phyloP scores from a whole-genome alignment of 2,329 filamentous ascomycete genomes.

The Sphaerulina vaccinii region DNA sequence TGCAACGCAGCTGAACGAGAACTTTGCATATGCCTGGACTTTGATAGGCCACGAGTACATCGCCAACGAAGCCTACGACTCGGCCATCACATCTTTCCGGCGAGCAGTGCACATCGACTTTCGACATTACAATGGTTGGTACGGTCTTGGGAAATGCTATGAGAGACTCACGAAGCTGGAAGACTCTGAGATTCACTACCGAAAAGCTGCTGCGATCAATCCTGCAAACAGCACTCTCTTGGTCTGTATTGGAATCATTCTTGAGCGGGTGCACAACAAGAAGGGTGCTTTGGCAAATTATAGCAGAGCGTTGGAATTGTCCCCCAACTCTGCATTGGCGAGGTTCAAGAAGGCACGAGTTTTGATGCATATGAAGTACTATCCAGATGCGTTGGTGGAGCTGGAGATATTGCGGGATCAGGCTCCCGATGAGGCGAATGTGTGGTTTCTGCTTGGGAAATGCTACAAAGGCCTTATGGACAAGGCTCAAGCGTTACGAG shows the following conservation, averaged over 20 bases:
- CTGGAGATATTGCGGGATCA: slow-evolving; percentile 85
- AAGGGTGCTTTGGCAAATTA: slow-evolving; percentile 78
- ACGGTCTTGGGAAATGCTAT: slow-evolving; percentile 74
- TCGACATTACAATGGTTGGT: slow-evolving; percentile 98
- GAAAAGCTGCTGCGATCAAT: slow-evolving; percentile 83
- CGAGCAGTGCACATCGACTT: slow-evolving; percentile 80
- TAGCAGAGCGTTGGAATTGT: slow-evolving; percentile 75
- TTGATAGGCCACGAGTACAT: slow-evolving; percentile 95
- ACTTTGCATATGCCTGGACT: slow-evolving; percentile 93
- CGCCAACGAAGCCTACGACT: slow-evolving; percentile 94
- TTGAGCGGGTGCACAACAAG: slow-evolving; percentile 84
- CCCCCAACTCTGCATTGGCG: slow-evolving; percentile 76
- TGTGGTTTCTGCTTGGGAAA: slow-evolving; percentile 90
- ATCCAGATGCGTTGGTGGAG: slow-evolving; percentile 74
- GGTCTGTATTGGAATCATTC: slow-evolving; percentile 81
- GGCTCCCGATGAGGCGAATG: slow-evolving; percentile 90
- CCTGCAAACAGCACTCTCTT: slow-evolving; percentile 90
- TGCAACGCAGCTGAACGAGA: slow-evolving; percentile 83
- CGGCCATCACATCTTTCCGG: slow-evolving; percentile 83
- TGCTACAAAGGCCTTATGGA: slow-evolving; percentile 61
- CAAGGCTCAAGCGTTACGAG: slow-evolving; percentile 75
- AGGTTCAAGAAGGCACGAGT: slow-evolving; percentile 91
- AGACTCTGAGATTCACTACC: slow-evolving; percentile 87
- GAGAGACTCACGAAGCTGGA: slow-evolving; percentile 54
- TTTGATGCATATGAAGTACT: slow-evolving; percentile 69